These are phyloP conservation scores for Beta macrorhiza DNA, from an alignment of 179 eudicot species.

Conservation along the genomic window DNA sequence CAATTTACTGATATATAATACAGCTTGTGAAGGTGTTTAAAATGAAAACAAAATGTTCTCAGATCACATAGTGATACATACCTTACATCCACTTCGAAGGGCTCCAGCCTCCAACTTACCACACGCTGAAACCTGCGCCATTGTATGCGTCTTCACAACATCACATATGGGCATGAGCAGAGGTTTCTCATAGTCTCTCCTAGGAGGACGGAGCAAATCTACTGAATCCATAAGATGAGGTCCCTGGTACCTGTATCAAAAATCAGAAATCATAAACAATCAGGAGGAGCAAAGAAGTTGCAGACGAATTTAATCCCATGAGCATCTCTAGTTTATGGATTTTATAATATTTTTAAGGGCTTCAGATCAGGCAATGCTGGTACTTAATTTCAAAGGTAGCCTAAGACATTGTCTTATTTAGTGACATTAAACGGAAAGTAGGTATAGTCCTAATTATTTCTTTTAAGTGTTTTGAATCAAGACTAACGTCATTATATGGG, in stretches of 20 bases:
- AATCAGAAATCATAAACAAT: constrained; percentile 14
- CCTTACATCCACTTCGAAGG: constrained; percentile 77
- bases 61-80: constrained; percentile 27
- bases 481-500: too few relatives aligned
- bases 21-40: not conserved
- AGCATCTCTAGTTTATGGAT: not conserved
- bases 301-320: not conserved
- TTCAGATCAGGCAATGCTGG: too few relatives aligned
- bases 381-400: too few relatives aligned
- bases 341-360: too few relatives aligned
- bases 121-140: constrained; percentile 74
- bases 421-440: too few relatives aligned
- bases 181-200: constrained; percentile 82
- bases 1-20: not conserved
- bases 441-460: too few relatives aligned
- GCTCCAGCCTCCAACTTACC: constrained; percentile 97
- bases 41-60: not conserved
- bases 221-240: constrained; percentile 75
- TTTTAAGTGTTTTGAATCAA: too few relatives aligned
- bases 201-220: constrained; percentile 70
- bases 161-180: constrained; percentile 88
- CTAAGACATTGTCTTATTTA: too few relatives aligned
- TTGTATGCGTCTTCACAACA: constrained; percentile 66
- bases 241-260: constrained; percentile 69
- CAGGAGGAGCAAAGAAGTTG: not conserved